Conservation (phyloP, 441 rosid genomes). For the Populus hybrid region DNA sequence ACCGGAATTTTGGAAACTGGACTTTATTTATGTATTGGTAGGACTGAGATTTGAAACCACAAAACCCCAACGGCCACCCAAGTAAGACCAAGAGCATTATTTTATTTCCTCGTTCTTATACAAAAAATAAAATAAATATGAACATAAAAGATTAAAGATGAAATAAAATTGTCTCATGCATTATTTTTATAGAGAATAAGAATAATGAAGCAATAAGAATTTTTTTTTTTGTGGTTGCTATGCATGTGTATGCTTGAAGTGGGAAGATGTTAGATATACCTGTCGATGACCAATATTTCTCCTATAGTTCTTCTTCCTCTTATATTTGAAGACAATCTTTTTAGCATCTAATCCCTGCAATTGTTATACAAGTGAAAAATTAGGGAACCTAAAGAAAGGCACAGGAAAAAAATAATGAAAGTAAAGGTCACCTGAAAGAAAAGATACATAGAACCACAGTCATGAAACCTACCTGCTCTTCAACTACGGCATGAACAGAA, state of each 20-base stretch:
- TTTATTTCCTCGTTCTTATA: neutral
- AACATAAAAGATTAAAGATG: neutral
- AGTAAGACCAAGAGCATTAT: neutral
- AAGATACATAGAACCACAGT: neutral
- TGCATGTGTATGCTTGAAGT: neutral
- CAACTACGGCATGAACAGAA: slow-evolving; percentile 89
- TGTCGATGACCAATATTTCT: slow-evolving; percentile 96
- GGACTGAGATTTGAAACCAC: neutral
- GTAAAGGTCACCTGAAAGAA: neutral
- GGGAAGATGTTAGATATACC: slow-evolving; percentile 34
- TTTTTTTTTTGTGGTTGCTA: too few relatives aligned
- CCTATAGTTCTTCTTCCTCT: slow-evolving; percentile 88
- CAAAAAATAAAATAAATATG: neutral
- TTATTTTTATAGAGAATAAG: neutral
- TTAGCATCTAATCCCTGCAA: slow-evolving; percentile 77
- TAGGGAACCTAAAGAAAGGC: neutral
- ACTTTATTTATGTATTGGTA: neutral
- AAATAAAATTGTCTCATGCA: neutral
- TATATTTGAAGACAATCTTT: slow-evolving; percentile 87
- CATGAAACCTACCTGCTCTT: slow-evolving; percentile 61
- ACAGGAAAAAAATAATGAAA: neutral
- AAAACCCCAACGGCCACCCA: neutral
- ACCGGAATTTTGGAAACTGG: neutral
- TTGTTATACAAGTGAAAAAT: neutral
- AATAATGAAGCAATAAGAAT: neutral